Evolutionary conservation across 2,329 filamentous ascomycete genomes (phyloP), one percentile per base, ranked within the genome.

Genomic region (Rhinocladiella similis): DNA sequence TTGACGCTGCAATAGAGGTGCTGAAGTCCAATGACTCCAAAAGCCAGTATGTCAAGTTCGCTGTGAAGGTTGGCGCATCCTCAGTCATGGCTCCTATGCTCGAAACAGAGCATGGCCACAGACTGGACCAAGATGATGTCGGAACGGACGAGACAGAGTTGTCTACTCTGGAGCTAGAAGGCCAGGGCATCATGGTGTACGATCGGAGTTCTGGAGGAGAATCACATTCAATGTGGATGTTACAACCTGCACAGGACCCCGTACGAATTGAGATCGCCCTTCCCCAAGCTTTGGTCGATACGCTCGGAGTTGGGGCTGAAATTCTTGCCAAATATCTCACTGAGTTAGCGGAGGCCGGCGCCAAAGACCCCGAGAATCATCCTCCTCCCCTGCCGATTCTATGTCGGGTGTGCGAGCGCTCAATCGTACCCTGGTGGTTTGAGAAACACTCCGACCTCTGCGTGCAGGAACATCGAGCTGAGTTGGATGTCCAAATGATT

Each of bases 361-460:
- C 87, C 25, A 88, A 89, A 39, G 90, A 86, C 66, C 86, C 89
- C 18, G 83, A 83, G 48, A 85, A 87, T 67, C 87, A 92, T 69
- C 86, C 91, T 9, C 90, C 91, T 2, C 91, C 93, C 0, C 80
- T 86, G 10, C 90, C 91, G 0, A 88, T 97, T 3, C 83, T 99
- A 14, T 99, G 94, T 72, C 91, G 94, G 50, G 97, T 99, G 53
- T 99, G 94, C 72, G 94, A 99, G 71, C 90, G 94, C 52, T 91
- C 97, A 61, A 97, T 99, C 59, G 91, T 91, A 3, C 91, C 93
- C 0, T 99, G 94, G 94, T 99, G 94, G 95, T 99, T 99, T 66
- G 94, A 99, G 74, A 99, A 97, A 73, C 94, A 99, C 71, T 96
- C 93, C 1, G 95, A 99, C 67, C 78, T 97, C 18, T 99, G 94